These are phyloP conservation scores for Ostreobium quekettii DNA, from an alignment of 139 green algal genomes.

Conservation along the genomic window DNA sequence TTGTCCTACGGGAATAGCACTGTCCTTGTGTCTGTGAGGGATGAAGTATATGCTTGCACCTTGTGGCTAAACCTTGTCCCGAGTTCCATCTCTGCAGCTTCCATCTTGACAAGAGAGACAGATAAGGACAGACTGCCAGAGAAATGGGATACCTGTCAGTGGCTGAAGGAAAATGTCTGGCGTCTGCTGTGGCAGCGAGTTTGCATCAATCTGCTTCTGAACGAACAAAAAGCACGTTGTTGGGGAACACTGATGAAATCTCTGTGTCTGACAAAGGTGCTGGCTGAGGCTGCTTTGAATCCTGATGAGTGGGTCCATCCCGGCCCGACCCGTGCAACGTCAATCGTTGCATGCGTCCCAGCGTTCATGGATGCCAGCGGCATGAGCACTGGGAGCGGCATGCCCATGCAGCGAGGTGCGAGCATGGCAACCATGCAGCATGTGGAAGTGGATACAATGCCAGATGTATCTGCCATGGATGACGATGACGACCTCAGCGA, in stretches of 20 bases:
- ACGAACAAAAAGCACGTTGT: too few relatives aligned
- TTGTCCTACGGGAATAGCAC: not conserved
- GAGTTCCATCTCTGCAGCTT: too few relatives aligned
- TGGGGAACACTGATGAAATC: too few relatives aligned
- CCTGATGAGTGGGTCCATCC: constrained; percentile 32
- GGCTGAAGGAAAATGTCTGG: too few relatives aligned
- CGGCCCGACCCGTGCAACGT: constrained; percentile 60
- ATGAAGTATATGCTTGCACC: too few relatives aligned
- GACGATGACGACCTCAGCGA: constrained; percentile 37
- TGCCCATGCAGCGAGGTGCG: constrained; percentile 32
- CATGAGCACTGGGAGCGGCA: not conserved
- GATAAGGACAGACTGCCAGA: too few relatives aligned
- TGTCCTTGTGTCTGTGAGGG: not conserved
- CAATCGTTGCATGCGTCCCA: constrained; percentile 88
- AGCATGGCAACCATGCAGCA: constrained; percentile 63
- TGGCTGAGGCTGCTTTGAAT: constrained; percentile 38
- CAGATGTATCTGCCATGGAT: not conserved
- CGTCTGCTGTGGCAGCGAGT: too few relatives aligned
- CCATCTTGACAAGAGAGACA: too few relatives aligned
- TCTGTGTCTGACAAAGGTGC: constrained; percentile 18
- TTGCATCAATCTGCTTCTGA: too few relatives aligned
- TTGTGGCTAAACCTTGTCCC: too few relatives aligned
- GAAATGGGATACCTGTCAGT: too few relatives aligned
- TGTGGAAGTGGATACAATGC: constrained; percentile 45
- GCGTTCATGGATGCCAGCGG: constrained; percentile 51